Base-by-base conservation (phyloP, 257 asterid species). In the Pogostemon cablin region DNA sequence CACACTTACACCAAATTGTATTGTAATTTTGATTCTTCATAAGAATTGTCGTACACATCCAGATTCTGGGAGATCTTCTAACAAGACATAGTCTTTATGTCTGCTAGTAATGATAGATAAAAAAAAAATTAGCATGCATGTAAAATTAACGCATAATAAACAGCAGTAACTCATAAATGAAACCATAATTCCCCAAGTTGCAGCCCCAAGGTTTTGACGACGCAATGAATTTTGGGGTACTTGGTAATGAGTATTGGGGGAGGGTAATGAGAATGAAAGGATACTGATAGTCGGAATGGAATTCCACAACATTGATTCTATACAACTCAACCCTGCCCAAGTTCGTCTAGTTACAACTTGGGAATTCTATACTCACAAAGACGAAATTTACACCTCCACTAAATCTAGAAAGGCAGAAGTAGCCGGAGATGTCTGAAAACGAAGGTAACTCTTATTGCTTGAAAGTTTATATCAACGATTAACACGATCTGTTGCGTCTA, bases 391-490 rank as follows among this genome's bases (percentile, higher is more conserved):
- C 8, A 52, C 6, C 35, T 52, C 34, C 37, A 35, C 59, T 48
- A 66, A 66, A 49, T 34, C 70, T 44, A 32, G 3, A n/a, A 65
- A 9, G 58, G 12, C 54, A 25, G 41, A 20, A 10, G 32, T 64
- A 15, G 42, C 32, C 46, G 69, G 53, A 56, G 39, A 32, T 11
- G 15, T 25, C 32, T 25, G 15, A 49, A 5, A 49, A 37, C 4
- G 39, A 67, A 52, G 20, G 52, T 32, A 39, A 53, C 60, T 50
- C 64, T 15, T 5, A 53, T 68, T 68, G 42, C 64, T 53, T 68
- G 50, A 25, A 25, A 25, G 32, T 25, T 25, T 25, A 25, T 25
- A 25, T 25, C 32, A 25, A 25, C 32, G 32, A 25, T 25, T 25
- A 25, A 25, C 32, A 25, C 32, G 32, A 25, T 25, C 32, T 12